Evolutionary conservation across 2,329 filamentous ascomycete species (phyloP), one percentile per base, ranked within the genome.

Genomic region (Aaosphaeria pasadenensis): DNA sequence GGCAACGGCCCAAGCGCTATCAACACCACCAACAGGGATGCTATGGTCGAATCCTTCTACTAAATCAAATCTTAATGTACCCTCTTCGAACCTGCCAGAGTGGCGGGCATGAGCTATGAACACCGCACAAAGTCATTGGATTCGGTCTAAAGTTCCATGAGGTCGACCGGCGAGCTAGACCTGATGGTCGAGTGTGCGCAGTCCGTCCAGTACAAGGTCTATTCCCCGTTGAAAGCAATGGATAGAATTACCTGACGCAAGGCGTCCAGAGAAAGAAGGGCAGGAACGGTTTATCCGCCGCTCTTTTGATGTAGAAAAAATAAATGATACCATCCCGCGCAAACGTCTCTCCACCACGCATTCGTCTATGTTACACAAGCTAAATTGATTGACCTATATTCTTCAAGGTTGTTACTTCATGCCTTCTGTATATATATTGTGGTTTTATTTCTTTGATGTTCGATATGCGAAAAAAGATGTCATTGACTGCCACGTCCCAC

Each of bases 21-120:
- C 76, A 89, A 89, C 71, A 88, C 85, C 45, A 85, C 77, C 60
- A 86, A 96, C 78, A 97, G 96, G 83, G 92, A 97, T 72, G 94
- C 91, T 57, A 95, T 99, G 84, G 94, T 99, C 53, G 94, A 99
- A 79, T 95, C 89, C 64, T 99, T 97, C 77, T 99, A 99, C 78
- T 99, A 81, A 80, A 55, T 41, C 39, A 45, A n/a, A 39, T 45
- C 9, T 42, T 42, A 32, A 11, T 30, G 13, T 9, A 41, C 41
- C 3, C 9, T 17, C 33, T n/a, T 36, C n/a, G 7, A n/a, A 36
- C n/a, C n/a, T 24, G 17, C 17, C 17, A 24, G 17, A 24, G 17
- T 24, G 17, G 17, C 17, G 17, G 17, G 39, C 39, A 9, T 11
- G 28, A 24, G 9, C 39, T 41, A 41, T 11, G 17, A 24, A 24